phyloP scores from a whole-genome alignment of 2,329 filamentous ascomycete genomes.

The Paecilomyces fulvus region DNA sequence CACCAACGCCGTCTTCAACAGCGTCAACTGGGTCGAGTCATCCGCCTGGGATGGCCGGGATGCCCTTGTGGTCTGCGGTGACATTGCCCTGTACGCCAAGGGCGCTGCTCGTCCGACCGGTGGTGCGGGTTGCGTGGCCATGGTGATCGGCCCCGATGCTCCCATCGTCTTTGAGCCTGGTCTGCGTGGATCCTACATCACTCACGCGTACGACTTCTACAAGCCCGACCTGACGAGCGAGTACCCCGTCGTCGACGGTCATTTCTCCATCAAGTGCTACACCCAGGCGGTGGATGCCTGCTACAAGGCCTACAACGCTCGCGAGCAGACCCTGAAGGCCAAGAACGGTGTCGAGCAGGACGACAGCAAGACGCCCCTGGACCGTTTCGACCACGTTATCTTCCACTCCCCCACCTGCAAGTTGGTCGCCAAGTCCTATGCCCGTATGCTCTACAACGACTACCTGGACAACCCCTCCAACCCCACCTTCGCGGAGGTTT shows the following conservation, averaged over 20 bases:
- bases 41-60: slow-evolving; percentile 80
- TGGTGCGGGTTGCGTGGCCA: slow-evolving; percentile 68
- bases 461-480: slow-evolving; percentile 63
- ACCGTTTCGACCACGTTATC: slow-evolving; percentile 74
- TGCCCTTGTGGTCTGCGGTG: slow-evolving; percentile 69
- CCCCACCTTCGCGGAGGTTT: slow-evolving; percentile 63
- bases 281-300: slow-evolving; percentile 69
- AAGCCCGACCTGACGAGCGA: slow-evolving; percentile 83
- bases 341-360: slow-evolving; percentile 37
- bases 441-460: slow-evolving; percentile 76
- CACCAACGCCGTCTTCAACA: slow-evolving; percentile 77
- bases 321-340: slow-evolving; percentile 54
- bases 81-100: slow-evolving; percentile 81
- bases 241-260: slow-evolving; percentile 77
- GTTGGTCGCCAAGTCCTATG: slow-evolving; percentile 77
- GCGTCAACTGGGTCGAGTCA: slow-evolving; percentile 77
- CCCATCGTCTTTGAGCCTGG: slow-evolving; percentile 70
- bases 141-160: slow-evolving; percentile 70
- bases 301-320: slow-evolving; percentile 72
- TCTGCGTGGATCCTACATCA: slow-evolving; percentile 70
- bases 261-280: slow-evolving; percentile 77
- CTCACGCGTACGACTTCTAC: slow-evolving; percentile 83
- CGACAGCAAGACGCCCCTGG: slow-evolving; percentile 54
- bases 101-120: slow-evolving; percentile 73
- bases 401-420: slow-evolving; percentile 87